These are phyloP conservation scores for Heterobasidion parviporum DNA, from an alignment of 1,284 basidiomycete species.

Conservation along the genomic window DNA sequence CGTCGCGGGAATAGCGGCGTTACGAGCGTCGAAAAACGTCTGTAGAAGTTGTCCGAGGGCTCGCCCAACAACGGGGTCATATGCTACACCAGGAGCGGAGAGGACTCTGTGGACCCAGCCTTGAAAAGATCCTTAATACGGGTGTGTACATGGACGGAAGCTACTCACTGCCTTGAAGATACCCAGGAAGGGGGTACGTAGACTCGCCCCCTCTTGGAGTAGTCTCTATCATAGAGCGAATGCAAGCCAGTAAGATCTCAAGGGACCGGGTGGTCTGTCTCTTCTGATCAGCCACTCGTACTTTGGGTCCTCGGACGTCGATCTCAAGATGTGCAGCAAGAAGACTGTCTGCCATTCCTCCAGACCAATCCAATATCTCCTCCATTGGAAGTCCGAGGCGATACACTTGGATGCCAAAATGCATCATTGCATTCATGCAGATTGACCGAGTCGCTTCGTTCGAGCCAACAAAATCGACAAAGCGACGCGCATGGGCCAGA, in stretches of 20 bases:
- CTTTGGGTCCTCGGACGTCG: background rate
- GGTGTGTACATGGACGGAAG: no score
- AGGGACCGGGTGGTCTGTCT: background rate
- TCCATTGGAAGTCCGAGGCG: slow-evolving; percentile 49
- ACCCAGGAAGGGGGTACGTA: background rate
- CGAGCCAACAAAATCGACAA: slow-evolving; percentile 62
- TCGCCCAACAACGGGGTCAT: background rate
- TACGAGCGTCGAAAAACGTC: background rate
- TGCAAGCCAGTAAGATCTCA: background rate
- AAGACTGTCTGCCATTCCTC: slow-evolving; percentile 52
- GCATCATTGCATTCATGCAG: slow-evolving; percentile 74
- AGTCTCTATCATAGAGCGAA: background rate
- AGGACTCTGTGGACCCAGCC: slow-evolving; percentile 35
- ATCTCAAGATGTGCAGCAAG: slow-evolving; percentile 41
- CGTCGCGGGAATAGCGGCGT: background rate
- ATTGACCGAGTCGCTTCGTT: slow-evolving; percentile 67
- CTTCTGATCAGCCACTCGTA: background rate
- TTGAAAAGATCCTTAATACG: background rate
- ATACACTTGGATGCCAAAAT: slow-evolving; percentile 62
- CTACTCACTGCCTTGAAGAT: background rate
- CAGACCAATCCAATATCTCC: slow-evolving; percentile 60
- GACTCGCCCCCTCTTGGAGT: background rate
- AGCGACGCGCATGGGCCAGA: slow-evolving; percentile 54
- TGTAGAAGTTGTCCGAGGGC: background rate
- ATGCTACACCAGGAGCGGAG: slow-evolving; percentile 12